Evolutionary conservation across 2,329 filamentous ascomycete genomes (phyloP).

Genomic region (Epichloe amarillans): DNA sequence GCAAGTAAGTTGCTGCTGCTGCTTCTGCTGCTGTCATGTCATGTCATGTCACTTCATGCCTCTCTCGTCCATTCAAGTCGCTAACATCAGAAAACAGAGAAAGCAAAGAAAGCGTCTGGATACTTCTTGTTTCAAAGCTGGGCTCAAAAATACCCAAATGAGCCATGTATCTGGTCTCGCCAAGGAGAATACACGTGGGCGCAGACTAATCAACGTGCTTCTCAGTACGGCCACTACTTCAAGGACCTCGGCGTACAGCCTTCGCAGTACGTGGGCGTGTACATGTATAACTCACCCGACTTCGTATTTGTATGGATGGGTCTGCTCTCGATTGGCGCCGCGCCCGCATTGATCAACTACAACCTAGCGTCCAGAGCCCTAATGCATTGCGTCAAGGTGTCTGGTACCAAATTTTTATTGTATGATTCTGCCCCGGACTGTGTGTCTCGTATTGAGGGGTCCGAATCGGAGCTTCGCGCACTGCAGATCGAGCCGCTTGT

Average conservation of each 20-base stretch:
- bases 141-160: background rate
- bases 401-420: slow-evolving; percentile 1
- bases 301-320: slow-evolving; percentile 5
- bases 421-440: slow-evolving; percentile 4
- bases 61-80: background rate
- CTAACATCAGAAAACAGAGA: background rate
- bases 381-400: slow-evolving; percentile 3
- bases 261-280: slow-evolving; percentile 3
- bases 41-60: background rate
- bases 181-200: slow-evolving; percentile 5
- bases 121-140: slow-evolving; percentile 3
- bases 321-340: slow-evolving; percentile 7
- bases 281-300: slow-evolving; percentile 6
- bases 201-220: slow-evolving; percentile 3
- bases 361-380: slow-evolving; percentile 4
- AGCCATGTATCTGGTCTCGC: slow-evolving; percentile 6
- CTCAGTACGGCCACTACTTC: slow-evolving; percentile 7
- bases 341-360: slow-evolving; percentile 6
- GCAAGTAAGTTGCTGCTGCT: background rate
- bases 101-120: slow-evolving; percentile 2
- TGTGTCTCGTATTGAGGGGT: background rate
- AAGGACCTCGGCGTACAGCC: slow-evolving; percentile 1
- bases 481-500: background rate
- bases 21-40: background rate
- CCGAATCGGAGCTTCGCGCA: background rate